Evolutionary conservation across 345 rosid genomes (phyloP).

Genomic region (Rhodomyrtus tomentosa): DNA sequence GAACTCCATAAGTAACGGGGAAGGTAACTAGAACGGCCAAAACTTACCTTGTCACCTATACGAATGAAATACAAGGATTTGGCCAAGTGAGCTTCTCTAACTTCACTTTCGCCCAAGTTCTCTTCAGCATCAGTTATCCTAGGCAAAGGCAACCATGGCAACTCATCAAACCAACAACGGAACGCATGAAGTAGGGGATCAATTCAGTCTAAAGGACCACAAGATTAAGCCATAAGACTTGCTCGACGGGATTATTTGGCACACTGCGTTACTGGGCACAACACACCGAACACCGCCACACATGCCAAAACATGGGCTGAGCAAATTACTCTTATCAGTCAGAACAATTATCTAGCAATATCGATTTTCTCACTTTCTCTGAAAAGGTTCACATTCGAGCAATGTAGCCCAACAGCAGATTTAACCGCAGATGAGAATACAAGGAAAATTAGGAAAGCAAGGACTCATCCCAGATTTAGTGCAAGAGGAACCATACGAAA

Average conservation of each 20-base stretch:
- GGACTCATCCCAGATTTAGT: background rate
- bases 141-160: constrained; percentile 1
- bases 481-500: background rate
- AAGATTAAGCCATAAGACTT: background rate
- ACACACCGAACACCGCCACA: background rate
- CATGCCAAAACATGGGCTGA: background rate
- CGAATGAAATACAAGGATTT: constrained; percentile 78
- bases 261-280: background rate
- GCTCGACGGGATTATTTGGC: background rate
- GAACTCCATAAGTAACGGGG: background rate
- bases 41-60: constrained; percentile 73
- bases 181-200: background rate
- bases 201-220: background rate
- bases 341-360: background rate
- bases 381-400: background rate
- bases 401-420: background rate
- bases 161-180: background rate
- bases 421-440: background rate
- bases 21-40: background rate
- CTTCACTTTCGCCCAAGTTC: constrained; percentile 97
- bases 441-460: background rate
- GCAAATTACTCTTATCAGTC: background rate
- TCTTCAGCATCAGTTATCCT: constrained; percentile 99
- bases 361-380: background rate
- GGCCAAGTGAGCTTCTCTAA: constrained; percentile 95